phyloP scores from a whole-genome alignment of 192 early-diverging fungal species.

The Entomortierella lignicola region DNA sequence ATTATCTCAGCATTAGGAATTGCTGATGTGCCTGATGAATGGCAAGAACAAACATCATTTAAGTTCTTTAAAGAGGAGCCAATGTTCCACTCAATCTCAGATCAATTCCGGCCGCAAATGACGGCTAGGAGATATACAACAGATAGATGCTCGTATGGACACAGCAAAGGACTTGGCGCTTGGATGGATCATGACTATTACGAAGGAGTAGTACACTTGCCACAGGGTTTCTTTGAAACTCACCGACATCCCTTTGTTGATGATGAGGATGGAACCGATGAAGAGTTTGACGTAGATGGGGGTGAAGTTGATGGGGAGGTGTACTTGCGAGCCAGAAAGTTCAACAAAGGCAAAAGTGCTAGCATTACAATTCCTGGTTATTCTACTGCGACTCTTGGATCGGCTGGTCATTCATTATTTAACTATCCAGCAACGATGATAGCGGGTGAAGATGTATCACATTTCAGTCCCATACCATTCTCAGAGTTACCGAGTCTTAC shows the following conservation, averaged over 20 bases:
- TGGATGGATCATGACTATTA: constrained; percentile 27
- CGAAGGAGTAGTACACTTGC: constrained; percentile 16
- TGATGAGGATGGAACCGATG: not conserved
- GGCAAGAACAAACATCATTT: constrained; percentile 3
- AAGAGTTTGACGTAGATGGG: not conserved
- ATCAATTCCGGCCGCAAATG: not conserved
- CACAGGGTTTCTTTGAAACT: constrained; percentile 24
- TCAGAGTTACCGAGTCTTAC: constrained; percentile 54
- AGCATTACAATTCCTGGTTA: not conserved
- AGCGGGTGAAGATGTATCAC: constrained; percentile 26
- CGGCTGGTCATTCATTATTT: not conserved
- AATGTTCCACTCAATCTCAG: constrained; percentile 1
- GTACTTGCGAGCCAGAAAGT: not conserved
- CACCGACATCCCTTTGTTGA: not conserved
- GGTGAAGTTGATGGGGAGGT: not conserved
- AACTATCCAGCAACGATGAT: constrained; percentile 10
- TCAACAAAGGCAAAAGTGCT: not conserved
- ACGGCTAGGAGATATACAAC: constrained; percentile 10
- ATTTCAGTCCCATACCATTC: constrained; percentile 43
- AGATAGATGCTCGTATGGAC: not conserved
- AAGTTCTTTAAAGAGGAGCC: constrained; percentile 27
- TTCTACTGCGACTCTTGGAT: constrained; percentile 4
- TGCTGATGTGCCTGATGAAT: constrained; percentile 2
- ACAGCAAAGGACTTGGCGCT: not conserved
- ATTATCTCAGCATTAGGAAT: constrained; percentile 37